These are phyloP conservation scores for Diaporthe citri DNA, from an alignment of 2,329 filamentous ascomycete genomes.

Conservation along the genomic window DNA sequence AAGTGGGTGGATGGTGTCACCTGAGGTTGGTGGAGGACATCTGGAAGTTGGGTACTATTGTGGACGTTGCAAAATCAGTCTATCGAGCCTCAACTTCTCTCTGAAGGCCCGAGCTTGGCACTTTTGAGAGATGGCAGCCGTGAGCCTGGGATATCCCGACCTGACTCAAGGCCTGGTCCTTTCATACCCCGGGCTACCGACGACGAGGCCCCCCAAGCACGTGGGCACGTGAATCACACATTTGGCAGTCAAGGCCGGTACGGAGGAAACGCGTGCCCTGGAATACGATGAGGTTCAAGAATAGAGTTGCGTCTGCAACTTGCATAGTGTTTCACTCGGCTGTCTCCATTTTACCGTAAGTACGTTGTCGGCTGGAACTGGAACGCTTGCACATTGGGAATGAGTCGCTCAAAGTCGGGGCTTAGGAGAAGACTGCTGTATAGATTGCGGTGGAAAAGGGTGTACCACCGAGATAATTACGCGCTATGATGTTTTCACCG, in stretches of 20 bases:
- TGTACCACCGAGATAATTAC: background rate
- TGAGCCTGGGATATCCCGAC: constrained; percentile 8
- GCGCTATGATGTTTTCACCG: background rate
- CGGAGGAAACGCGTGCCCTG: background rate
- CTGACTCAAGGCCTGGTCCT: constrained; percentile 26
- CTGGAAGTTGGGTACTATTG: background rate
- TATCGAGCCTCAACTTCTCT: constrained; percentile 11
- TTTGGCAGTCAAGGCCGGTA: constrained; percentile 7
- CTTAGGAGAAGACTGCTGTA: background rate
- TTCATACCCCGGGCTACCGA: constrained; percentile 8
- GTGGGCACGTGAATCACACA: constrained; percentile 11
- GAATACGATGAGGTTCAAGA: background rate
- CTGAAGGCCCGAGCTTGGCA: constrained; percentile 4
- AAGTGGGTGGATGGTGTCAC: constrained; percentile 7
- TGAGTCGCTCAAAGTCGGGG: background rate
- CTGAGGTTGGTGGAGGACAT: constrained; percentile 4
- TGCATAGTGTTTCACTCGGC: background rate
- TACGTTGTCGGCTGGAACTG: background rate
- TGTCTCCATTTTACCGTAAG: no score
- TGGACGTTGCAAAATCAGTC: constrained; percentile 12
- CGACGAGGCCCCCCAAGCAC: constrained; percentile 2
- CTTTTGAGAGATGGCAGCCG: background rate
- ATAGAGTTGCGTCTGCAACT: background rate
- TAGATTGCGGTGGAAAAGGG: background rate
- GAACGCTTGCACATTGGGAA: background rate